phyloP scores from a whole-genome alignment of 1,284 basidiomycete species.

The Nidula niveotomentosa region DNA sequence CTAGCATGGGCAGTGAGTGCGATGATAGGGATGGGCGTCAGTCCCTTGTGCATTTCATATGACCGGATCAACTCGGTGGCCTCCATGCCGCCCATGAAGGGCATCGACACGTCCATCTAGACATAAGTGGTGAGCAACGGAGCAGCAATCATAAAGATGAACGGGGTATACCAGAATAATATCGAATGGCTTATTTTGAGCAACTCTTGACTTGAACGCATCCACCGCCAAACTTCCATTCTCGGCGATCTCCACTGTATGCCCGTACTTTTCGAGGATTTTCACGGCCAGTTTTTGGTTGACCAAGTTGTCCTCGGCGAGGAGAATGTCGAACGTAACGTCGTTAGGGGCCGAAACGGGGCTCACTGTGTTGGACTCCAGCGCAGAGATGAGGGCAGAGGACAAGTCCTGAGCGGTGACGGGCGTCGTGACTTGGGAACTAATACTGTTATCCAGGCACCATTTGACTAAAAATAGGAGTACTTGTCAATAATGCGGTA shows the following conservation, averaged over 20 bases:
- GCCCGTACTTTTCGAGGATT: conserved; percentile 96
- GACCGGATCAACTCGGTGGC: conserved; percentile 81
- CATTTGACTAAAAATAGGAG: conserved; percentile 65
- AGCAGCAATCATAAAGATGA: neutral
- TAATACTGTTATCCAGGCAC: conserved; percentile 91
- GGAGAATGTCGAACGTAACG: conserved; percentile 88
- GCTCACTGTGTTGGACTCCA: conserved; percentile 90
- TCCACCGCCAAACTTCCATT: conserved; percentile 93
- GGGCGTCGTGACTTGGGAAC: conserved; percentile 90
- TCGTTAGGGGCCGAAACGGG: conserved; percentile 82
- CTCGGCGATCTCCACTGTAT: conserved; percentile 96
- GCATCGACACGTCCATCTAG: conserved; percentile 99
- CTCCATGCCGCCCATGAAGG: conserved; percentile 94
- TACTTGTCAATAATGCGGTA: conserved; percentile 7
- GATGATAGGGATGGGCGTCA: conserved; percentile 88
- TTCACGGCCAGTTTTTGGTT: conserved; percentile 98
- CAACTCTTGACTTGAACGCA: conserved; percentile 79
- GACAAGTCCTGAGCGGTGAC: conserved; percentile 88
- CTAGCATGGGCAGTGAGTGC: conserved; percentile 92
- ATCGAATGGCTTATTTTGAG: conserved; percentile 77
- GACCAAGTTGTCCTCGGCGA: conserved; percentile 97
- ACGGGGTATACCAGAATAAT: conserved; percentile 73
- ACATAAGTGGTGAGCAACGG: neutral
- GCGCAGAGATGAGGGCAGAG: conserved; percentile 90
- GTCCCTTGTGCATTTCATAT: conserved; percentile 77